Percentiles rank a stretch among this genome's conserved stretches.
These are phyloP conservation scores for Pneumocystis canis DNA, from an alignment of 1,139 yeast genomes.

Conservation along the genomic window DNA sequence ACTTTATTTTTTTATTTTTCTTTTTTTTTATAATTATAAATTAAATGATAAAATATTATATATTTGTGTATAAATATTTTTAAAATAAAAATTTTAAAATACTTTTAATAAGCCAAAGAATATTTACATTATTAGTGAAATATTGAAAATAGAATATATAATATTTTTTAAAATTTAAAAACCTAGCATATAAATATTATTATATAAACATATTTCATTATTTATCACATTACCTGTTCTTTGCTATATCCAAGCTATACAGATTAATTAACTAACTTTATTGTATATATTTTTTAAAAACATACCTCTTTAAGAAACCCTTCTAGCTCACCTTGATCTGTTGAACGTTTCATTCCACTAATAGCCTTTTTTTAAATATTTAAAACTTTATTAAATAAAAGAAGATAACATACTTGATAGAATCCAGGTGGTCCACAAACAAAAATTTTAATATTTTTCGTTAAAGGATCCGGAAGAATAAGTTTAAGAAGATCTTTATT, in stretches of 20 bases:
- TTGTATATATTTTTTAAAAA: constrained; percentile 72
- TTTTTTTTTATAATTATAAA: neutral
- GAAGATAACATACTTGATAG: neutral
- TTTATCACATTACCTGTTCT: neutral
- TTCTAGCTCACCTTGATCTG: constrained; percentile 86
- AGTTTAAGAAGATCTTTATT: constrained; percentile 48
- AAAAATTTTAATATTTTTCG: constrained; percentile 53
- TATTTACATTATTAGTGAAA: neutral
- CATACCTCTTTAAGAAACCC: constrained; percentile 85
- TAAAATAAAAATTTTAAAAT: neutral
- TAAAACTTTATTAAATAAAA: neutral
- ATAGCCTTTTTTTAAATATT: constrained; percentile 49
- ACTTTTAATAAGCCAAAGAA: neutral
- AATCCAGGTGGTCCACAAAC: constrained; percentile 83
- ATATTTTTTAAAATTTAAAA: neutral
- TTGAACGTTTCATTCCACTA: constrained; percentile 80
- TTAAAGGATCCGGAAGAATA: constrained; percentile 42
- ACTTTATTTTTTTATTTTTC: neutral
- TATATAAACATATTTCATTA: neutral
- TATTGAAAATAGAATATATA: neutral
- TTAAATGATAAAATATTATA: neutral
- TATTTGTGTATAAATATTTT: neutral
- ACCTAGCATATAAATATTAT: neutral
- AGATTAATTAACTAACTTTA: constrained; percentile 35
- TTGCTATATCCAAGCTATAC: neutral